Percentiles rank a stretch among this genome's conserved stretches.
Evolutionary conservation across 768 basidiomycete species (phyloP).

Genomic region (Pleurotus platypus): DNA sequence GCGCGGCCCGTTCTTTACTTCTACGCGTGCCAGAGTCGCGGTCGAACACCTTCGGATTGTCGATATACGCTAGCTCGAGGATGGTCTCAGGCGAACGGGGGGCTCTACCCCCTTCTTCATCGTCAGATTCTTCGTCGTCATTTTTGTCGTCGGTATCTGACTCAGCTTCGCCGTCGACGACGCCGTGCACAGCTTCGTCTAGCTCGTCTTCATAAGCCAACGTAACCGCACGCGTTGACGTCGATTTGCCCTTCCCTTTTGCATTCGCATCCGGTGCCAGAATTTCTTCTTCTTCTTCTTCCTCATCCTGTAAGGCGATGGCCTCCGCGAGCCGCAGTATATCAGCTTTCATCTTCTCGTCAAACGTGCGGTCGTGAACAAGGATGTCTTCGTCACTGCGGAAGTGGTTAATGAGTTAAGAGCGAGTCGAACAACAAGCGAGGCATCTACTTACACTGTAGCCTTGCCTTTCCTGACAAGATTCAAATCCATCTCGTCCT

Average conservation of each 20-base stretch:
- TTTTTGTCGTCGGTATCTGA: slow-evolving; percentile 34
- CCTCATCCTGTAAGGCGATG: slow-evolving; percentile 61
- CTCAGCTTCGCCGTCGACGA: slow-evolving; percentile 56
- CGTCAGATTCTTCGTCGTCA: slow-evolving; percentile 30
- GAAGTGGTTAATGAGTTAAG: slow-evolving; percentile 1
- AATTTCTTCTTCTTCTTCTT: slow-evolving; percentile 35
- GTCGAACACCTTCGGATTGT: slow-evolving; percentile 72
- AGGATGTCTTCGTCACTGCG: slow-evolving; percentile 43
- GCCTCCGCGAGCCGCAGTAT: slow-evolving; percentile 76
- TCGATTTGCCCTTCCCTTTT: not conserved
- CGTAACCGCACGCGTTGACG: slow-evolving; percentile 20
- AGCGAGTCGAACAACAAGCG: not conserved
- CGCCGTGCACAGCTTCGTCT: slow-evolving; percentile 40
- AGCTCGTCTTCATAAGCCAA: slow-evolving; percentile 51
- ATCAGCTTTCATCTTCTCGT: slow-evolving; percentile 78
- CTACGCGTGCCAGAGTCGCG: slow-evolving; percentile 71
- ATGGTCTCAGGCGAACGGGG: slow-evolving; percentile 50
- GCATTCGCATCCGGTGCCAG: slow-evolving; percentile 16
- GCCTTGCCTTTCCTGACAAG: slow-evolving; percentile 57
- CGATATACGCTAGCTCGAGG: slow-evolving; percentile 75
- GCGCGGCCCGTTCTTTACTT: slow-evolving; percentile 59
- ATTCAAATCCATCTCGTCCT: slow-evolving; percentile 62
- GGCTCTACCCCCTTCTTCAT: slow-evolving; percentile 20
- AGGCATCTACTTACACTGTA: slow-evolving; percentile 43
- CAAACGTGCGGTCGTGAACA: slow-evolving; percentile 53